Conservation (phyloP, 1,139 yeast genomes). For the Hansenula sp. region DNA sequence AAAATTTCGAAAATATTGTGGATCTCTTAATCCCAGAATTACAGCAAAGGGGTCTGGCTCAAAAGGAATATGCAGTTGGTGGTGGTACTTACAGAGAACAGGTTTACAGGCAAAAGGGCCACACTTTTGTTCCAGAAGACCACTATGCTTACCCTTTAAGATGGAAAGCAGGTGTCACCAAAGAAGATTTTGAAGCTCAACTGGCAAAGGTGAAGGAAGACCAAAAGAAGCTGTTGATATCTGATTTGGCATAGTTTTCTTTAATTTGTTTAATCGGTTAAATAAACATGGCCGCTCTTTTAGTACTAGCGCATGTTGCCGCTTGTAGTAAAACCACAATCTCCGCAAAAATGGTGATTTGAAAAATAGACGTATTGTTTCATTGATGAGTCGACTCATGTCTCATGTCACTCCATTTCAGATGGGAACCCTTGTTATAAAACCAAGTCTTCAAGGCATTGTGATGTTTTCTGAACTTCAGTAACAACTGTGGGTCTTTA, state of each 20-base stretch:
- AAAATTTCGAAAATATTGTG: constrained; percentile 28
- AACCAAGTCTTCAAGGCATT: too few species aligned
- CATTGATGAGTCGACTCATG: too few species aligned
- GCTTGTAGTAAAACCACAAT: too few species aligned
- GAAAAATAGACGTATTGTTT: too few species aligned
- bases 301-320: background rate
- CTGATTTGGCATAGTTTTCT: too few species aligned
- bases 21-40: constrained; percentile 29
- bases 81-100: constrained; percentile 19
- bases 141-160: constrained; percentile 36
- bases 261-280: background rate
- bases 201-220: constrained; percentile 1
- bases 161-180: constrained; percentile 33
- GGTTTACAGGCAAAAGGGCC: constrained; percentile 13
- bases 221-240: constrained; percentile 2
- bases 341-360: background rate
- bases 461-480: too few species aligned
- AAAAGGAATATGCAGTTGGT: constrained; percentile 26
- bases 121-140: constrained; percentile 27
- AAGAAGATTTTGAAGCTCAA: constrained; percentile 29
- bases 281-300: background rate
- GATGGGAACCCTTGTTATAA: too few species aligned
- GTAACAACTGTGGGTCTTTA: background rate
- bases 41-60: constrained; percentile 26
- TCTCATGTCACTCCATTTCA: too few species aligned